Base-by-base conservation (phyloP, 1,139 yeast species). In the Williopsis jadinii region DNA sequence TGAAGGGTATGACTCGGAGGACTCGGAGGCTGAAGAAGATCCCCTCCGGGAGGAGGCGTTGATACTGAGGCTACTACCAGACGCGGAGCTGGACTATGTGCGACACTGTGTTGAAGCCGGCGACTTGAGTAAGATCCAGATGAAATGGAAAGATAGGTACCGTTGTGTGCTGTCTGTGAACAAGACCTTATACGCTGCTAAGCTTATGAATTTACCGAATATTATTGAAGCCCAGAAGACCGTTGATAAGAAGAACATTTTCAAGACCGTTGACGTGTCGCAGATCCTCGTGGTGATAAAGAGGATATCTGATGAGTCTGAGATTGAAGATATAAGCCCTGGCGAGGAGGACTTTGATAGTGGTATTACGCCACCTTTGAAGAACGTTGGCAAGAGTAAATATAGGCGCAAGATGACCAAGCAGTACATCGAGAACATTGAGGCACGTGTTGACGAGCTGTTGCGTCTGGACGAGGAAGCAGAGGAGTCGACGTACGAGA, bases 1-100 rank as follows among this genome's bases (percentile, higher is more conserved):
- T 1, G 96, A 90, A 53, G 97, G 97, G 0, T 92, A 92, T 61
- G 98, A 92, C 58, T 84, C 96, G 1, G 98, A 92, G 55, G 97
- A 95, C 10, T 95, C 97, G 1, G 97, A 92, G 54, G 67, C 87
- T 35, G 98, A 92, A 59, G 97, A 88, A 45, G 97, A 92, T 56
- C 98, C 98, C 0, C 66, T 87, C 50, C 68, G 88, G 26, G 97
- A 92, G 57, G 95, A 85, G 50, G 96, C 95, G 0, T 73, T 92
- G 3, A 69, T 88, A 2, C 61, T 92, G 38, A 70, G 98, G 39
- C 82, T 92, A 66, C 58, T 85, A 10, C 84, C 92, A 15, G 95
- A 87, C 50, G 73, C 80, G 28, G 87, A 84, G 52, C 63, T 86
- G 39, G 96, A 86, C 49, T 77, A 75, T 50, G 76, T 92, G n/a